These are phyloP conservation scores for Penicillium sp. DNA, from an alignment of 2,329 filamentous ascomycete genomes.

Conservation along the genomic window DNA sequence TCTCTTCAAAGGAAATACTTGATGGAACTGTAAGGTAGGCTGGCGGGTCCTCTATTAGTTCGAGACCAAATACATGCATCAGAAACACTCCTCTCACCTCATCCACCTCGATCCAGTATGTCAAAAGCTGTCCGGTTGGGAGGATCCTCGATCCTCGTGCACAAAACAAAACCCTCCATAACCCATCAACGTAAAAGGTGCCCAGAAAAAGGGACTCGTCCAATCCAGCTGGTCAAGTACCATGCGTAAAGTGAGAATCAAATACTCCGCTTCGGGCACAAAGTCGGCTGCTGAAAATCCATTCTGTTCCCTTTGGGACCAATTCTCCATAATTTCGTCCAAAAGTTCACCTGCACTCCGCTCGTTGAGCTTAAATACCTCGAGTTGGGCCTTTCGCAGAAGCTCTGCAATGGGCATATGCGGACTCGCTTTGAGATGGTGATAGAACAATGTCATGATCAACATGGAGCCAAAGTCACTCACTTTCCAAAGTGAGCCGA, in stretches of 20 bases:
- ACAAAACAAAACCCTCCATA: conserved; percentile 20
- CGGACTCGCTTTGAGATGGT: conserved; percentile 11
- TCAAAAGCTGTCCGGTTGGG: too few species aligned
- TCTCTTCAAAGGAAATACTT: too few species aligned
- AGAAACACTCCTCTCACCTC: too few species aligned
- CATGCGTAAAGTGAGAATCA: conserved; percentile 17
- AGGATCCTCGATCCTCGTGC: not conserved
- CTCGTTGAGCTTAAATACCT: conserved; percentile 15
- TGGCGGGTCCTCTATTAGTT: too few species aligned
- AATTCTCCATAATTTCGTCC: conserved; percentile 15
- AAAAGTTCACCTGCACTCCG: conserved; percentile 15
- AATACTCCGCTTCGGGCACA: conserved; percentile 17
- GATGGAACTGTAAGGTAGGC: too few species aligned
- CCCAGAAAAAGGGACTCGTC: conserved; percentile 23
- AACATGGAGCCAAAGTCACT: conserved; percentile 24
- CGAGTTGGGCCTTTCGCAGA: conserved; percentile 15
- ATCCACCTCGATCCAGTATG: too few species aligned
- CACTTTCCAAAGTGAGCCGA: conserved; percentile 22
- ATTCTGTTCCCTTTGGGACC: not conserved
- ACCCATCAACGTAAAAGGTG: conserved; percentile 19
- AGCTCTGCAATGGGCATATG: conserved; percentile 11
- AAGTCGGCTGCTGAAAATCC: conserved; percentile 12
- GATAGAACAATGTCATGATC: conserved; percentile 22
- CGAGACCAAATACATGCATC: too few species aligned
- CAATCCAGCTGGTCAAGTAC: conserved; percentile 20